Evolutionary conservation across 2,329 filamentous ascomycete species (phyloP), one percentile per base, ranked within the genome.

Genomic region (Sarocladium strictum): DNA sequence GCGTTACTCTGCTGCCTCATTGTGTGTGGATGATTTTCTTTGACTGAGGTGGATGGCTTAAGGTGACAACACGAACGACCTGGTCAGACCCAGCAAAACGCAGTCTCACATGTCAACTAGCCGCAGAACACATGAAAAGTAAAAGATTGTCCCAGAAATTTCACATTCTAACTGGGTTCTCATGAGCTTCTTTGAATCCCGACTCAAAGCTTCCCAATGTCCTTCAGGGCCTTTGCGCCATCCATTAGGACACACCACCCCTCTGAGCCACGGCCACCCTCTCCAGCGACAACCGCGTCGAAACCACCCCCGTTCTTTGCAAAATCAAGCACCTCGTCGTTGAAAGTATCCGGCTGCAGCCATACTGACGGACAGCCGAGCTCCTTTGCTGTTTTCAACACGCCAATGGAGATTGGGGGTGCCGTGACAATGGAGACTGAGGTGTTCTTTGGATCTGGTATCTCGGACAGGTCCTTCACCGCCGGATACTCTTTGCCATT

Each of bases 201-300:
- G n/a, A n/a, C 47, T 51, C 17, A 75, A 54, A 80, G 64, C 71
- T 81, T 84, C 27, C 79, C 82, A 17, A 76, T 80, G 37, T 69
- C 75, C 64, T 73, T 76, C 62, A 87, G 62, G 1, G 81, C 84
- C 64, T 69, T 74, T 60, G 92, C 88, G 0, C 90, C 90, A 69
- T 96, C 89, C 11, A 95, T 89, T 43, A 96, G 76, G 23, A 96
- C 87, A 70, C 90, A 96, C 88, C 90, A 95, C 1, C 90, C 90
- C 64, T 92, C 88, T 51, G 74, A 70, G 7, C 88, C 88, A 26
- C 71, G 65, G 24, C 85, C 84, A 26, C 85, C 83, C 35, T 85
- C 75, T 58, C 76, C 82, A 19, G 40, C 40, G 40, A 89, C 86
- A 33, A 90, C 86, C 35, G 84, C 83, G 60, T 84, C 75, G 63